Evolutionary conservation across 768 basidiomycete genomes (phyloP).

Genomic region (Trichaptum fuscoviolaceum): DNA sequence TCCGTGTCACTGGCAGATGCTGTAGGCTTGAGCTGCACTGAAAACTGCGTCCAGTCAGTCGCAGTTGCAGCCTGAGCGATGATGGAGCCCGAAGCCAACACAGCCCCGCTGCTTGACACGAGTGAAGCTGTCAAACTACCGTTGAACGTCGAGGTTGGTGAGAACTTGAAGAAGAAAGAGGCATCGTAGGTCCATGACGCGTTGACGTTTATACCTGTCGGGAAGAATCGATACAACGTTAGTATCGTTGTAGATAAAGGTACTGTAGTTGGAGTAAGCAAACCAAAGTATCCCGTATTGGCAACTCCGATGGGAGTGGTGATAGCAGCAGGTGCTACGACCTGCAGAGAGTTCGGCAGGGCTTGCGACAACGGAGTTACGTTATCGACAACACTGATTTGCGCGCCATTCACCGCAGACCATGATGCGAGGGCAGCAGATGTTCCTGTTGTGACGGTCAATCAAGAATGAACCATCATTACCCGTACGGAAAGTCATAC

Average conservation of each 20-base stretch:
- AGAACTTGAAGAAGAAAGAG: slow-evolving; percentile 56
- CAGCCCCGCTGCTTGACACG: slow-evolving; percentile 37
- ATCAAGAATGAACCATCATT: not conserved
- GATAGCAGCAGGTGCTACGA: slow-evolving; percentile 36
- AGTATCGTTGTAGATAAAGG: not conserved
- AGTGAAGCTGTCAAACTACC: slow-evolving; percentile 41
- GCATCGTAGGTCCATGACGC: slow-evolving; percentile 50
- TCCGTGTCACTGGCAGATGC: slow-evolving; percentile 33
- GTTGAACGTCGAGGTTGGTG: slow-evolving; percentile 31
- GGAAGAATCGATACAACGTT: slow-evolving; percentile 10
- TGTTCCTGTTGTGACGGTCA: slow-evolving; percentile 30
- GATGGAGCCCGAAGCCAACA: slow-evolving; percentile 37
- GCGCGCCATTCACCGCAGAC: slow-evolving; percentile 38
- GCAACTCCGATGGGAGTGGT: slow-evolving; percentile 45
- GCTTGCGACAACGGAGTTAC: slow-evolving; percentile 47
- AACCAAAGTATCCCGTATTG: slow-evolving; percentile 56
- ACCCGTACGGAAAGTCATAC: slow-evolving; percentile 24
- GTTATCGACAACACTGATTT: slow-evolving; percentile 44
- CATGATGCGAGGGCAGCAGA: slow-evolving; percentile 46
- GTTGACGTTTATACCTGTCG: slow-evolving; percentile 50
- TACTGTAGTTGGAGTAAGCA: slow-evolving; percentile 6
- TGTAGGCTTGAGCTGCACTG: slow-evolving; percentile 37
- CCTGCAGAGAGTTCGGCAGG: slow-evolving; percentile 56
- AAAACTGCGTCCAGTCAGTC: slow-evolving; percentile 46
- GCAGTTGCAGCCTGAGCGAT: slow-evolving; percentile 33